Evolutionary conservation across 345 rosid species (phyloP).

Genomic region (Citrus australasica): DNA sequence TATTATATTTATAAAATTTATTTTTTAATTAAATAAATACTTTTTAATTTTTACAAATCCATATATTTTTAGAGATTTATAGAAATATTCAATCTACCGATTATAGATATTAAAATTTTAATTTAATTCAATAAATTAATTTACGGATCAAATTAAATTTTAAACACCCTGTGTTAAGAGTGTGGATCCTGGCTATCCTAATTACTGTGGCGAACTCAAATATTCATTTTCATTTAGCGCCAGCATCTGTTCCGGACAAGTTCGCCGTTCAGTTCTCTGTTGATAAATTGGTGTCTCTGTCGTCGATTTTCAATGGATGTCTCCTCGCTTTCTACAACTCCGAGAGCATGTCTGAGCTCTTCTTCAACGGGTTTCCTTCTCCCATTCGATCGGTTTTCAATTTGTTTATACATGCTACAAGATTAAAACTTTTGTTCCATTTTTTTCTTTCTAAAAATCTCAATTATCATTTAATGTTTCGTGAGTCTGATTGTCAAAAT

Average conservation of each 20-base stretch:
- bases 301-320: constrained; percentile 39
- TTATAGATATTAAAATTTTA: no score
- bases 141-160: no score
- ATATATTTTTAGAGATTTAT: no score
- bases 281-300: neutral
- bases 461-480: neutral
- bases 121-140: no score
- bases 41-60: no score
- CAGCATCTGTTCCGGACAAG: neutral
- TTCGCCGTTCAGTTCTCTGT: no score
- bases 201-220: neutral
- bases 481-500: neutral
- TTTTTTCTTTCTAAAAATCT: neutral
- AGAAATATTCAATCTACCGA: no score
- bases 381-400: neutral
- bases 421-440: neutral
- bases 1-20: no score
- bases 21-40: no score
- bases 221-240: neutral
- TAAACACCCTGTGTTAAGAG: no score
- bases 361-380: constrained; percentile 43
- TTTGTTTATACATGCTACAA: neutral
- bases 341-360: constrained; percentile 18
- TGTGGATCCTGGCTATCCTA: neutral
- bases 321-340: constrained; percentile 28